Base-by-base conservation (phyloP, 116 monocot genomes). In the Zostera marina region DNA sequence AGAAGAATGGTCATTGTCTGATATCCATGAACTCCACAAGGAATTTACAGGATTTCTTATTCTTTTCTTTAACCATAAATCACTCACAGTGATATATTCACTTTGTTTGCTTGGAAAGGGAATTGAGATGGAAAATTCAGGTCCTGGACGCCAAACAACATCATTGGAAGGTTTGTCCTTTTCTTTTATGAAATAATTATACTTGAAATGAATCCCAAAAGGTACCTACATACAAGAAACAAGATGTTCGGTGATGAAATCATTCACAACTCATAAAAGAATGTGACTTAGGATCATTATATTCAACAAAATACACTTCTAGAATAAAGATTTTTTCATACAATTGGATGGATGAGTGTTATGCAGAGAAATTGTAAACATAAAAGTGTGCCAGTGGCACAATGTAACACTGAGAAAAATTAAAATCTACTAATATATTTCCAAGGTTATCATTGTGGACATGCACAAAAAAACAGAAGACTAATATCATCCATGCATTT, bases 141-240 rank as follows among this genome's bases (percentile, higher is more conserved):
- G 93, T 23, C 93, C 93, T 42, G 70, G 69, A 41, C 88, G 76
- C 84, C 93, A 88, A 60, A 84, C 24, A 64, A 74, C 61, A 38
- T 67, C 64, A 59, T 60, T 47, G 25, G 47, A 70, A 62, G 70
- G 47, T 5, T 70, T 52, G 10, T 63, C 73, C 52, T 70, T 44
- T 8, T 65, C 67, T 72, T 73, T 81, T 47, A 88, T 55, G 47
- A 93, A 76, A 75, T 93, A 93, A 77, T 81, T 93, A 44, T 93
- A 93, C 47, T 81, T 88, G 63, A 93, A 84, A 74, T 77, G 68
- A 26, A 71, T 75, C 23, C 88, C 88, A 75, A 60, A 62, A 60
- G 93, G 84, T 42, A 93, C 82, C 93, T 93, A 66, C 54, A 17
- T 62, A 41, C 25, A 21, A 60, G 26, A 47, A 15, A 20, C 40